These are phyloP conservation scores for Oldenlandia corymbosa DNA, from an alignment of 257 asterid species.

Conservation along the genomic window DNA sequence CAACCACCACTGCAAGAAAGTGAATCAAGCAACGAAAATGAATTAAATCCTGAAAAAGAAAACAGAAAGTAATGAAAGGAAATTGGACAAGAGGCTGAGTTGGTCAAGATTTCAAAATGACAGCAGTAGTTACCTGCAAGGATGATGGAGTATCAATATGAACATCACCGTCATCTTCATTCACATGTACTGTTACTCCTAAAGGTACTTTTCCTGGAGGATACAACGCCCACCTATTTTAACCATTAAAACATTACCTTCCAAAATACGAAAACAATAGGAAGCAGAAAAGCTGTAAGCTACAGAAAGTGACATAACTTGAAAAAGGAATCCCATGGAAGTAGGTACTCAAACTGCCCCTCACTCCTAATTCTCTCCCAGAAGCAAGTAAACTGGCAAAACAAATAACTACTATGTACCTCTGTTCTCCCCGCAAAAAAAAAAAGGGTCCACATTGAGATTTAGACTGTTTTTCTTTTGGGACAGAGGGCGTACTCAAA, in stretches of 20 bases:
- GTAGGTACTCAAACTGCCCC: too few relatives aligned
- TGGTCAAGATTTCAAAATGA: not conserved
- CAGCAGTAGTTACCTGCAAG: constrained; percentile 58
- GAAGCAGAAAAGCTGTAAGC: constrained; percentile 7
- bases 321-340: not conserved
- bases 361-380: too few relatives aligned
- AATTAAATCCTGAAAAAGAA: not conserved
- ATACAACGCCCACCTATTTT: constrained; percentile 94
- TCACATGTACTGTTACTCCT: constrained; percentile 95
- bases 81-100: not conserved
- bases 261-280: not conserved
- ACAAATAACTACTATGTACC: too few relatives aligned
- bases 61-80: not conserved
- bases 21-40: not conserved
- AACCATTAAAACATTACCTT: constrained; percentile 19
- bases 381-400: not conserved
- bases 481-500: too few relatives aligned
- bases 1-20: constrained; percentile 87
- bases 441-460: too few relatives aligned
- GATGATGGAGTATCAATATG: constrained; percentile 83
- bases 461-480: too few relatives aligned
- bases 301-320: not conserved
- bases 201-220: constrained; percentile 98
- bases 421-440: too few relatives aligned
- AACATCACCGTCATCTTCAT: constrained; percentile 98